These are phyloP conservation scores for Cerrena zonata DNA, from an alignment of 1,284 basidiomycete species.

Conservation along the genomic window DNA sequence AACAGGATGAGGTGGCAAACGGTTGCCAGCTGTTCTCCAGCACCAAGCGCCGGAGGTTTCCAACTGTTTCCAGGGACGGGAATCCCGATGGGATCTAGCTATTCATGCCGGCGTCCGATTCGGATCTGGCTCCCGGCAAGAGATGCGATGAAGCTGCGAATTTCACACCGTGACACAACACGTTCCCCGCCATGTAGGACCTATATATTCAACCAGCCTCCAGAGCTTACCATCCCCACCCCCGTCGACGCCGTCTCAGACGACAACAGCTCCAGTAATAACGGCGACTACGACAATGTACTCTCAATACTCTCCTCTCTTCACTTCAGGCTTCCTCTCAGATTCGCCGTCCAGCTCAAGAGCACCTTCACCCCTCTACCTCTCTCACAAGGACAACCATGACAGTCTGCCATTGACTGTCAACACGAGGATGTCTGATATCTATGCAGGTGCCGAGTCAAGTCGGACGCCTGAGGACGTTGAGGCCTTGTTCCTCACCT, in stretches of 20 bases:
- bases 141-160: background rate
- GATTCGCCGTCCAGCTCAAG: conserved; percentile 30
- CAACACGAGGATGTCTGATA: conserved; percentile 18
- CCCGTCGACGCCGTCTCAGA: background rate
- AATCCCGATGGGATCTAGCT: background rate
- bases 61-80: background rate
- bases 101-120: background rate
- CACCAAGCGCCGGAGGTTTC: too few species aligned
- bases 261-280: background rate
- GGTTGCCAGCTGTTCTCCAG: background rate
- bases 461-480: conserved; percentile 8
- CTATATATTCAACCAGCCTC: background rate
- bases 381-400: conserved; percentile 29
- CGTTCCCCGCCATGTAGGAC: background rate
- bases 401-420: conserved; percentile 40
- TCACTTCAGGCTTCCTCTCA: conserved; percentile 53
- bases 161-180: too few species aligned
- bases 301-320: conserved; percentile 49
- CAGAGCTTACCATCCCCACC: background rate
- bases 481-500: conserved; percentile 24
- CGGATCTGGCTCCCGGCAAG: background rate
- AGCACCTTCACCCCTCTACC: conserved; percentile 26
- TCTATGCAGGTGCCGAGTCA: conserved; percentile 20
- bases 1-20: background rate
- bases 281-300: conserved; percentile 16